Base-by-base conservation (phyloP, 192 early-diverging fungal species). In the Coemansia javaensis region DNA sequence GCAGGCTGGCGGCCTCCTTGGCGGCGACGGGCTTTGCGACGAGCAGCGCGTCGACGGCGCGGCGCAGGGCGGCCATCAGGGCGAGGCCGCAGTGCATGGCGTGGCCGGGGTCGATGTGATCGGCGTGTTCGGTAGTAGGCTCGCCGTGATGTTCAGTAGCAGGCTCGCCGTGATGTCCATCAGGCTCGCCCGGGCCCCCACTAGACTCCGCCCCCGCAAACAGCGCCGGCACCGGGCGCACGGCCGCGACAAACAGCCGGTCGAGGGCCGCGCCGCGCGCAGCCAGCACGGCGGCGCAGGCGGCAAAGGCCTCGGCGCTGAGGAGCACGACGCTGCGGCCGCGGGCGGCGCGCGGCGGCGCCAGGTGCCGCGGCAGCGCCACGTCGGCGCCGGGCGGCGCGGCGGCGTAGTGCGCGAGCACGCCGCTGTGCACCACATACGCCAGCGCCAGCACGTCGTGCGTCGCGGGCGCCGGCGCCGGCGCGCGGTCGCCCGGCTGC, bases 361-460 rank as follows among this genome's bases (percentile, higher is more conserved):
- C 16, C 30, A 71, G 32, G 15, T 56, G 44, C 5, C 32, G 31
- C 0, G 65, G 65, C 22, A 67, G 37, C 24, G 20, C 30, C 0
- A 13, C n/a, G 18, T 41, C 38, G 14, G 10, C 28, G 28, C 8
- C 28, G 7, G 5, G 28, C 28, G 3, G 4, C 4, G 35, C 28
- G 14, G 20, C 30, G 12, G 54, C 47, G 32, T 41, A 56, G 13
- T 47, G 25, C 15, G 16, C 28, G 2, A 72, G 10, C 0, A 44
- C 68, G 5, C 68, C 61, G 32, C 38, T 51, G 40, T 38, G 48
- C 23, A 52, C 68, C 16, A 56, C 21, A 39, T 56, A 72, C 9
- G 61, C 68, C 0, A 56, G 18, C 27, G 36, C 37, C 3, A 64
- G 52, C 39, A 64, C 44, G 0, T 11, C 13, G 27, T 31, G 42